These are phyloP conservation scores for Suillus plorans DNA, from an alignment of 768 basidiomycete genomes.

Conservation along the genomic window DNA sequence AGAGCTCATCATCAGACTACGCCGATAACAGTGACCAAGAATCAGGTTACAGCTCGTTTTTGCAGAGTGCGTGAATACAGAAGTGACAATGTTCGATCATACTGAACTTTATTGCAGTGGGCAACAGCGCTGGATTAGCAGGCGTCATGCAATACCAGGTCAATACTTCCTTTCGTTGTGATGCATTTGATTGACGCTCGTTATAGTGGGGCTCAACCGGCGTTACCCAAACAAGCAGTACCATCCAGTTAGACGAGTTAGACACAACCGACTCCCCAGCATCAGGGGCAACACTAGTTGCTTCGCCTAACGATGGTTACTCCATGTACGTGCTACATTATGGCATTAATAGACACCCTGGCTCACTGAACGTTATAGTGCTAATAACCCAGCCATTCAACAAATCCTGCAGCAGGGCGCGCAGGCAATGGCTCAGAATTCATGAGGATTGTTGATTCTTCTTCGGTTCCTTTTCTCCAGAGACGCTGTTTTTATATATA, in stretches of 20 bases:
- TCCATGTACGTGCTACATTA: slow-evolving; percentile 27
- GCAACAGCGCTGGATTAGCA: slow-evolving; percentile 35
- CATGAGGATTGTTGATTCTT: not conserved
- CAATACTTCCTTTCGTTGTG: not conserved
- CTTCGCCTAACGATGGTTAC: slow-evolving; percentile 69
- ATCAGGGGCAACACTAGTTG: slow-evolving; percentile 37
- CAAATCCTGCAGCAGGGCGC: not conserved
- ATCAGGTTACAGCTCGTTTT: slow-evolving; percentile 54
- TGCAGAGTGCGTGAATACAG: slow-evolving; percentile 36
- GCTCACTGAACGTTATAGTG: not conserved
- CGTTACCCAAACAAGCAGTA: slow-evolving; percentile 44
- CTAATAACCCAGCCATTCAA: not conserved
- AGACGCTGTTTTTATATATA: not conserved
- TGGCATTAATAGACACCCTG: not conserved
- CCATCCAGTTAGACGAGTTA: slow-evolving; percentile 27
- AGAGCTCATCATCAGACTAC: slow-evolving; percentile 33
- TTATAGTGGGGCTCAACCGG: slow-evolving; percentile 51
- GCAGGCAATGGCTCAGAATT: not conserved
- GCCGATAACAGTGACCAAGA: slow-evolving; percentile 55
- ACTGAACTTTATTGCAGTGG: slow-evolving; percentile 30
- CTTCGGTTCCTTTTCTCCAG: not conserved
- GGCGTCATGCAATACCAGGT: slow-evolving; percentile 29
- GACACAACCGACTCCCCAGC: slow-evolving; percentile 32
- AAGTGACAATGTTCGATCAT: not conserved
- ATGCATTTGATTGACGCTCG: not conserved